These are phyloP conservation scores for Eucalyptus globulus DNA, from an alignment of 345 rosid species.

Conservation along the genomic window DNA sequence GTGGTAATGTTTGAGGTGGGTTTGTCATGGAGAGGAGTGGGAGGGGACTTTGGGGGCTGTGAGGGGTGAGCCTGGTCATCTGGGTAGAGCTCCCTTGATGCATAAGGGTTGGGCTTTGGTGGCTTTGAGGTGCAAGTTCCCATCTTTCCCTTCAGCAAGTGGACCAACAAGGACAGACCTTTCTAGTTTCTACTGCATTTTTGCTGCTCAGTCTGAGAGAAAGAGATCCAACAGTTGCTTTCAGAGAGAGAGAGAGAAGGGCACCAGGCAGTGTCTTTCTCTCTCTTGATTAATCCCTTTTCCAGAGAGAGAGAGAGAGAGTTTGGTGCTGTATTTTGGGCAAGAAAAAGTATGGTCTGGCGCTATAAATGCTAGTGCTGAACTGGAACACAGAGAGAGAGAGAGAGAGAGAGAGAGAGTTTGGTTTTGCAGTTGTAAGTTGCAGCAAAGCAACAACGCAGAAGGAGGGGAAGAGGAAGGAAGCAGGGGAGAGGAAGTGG, in stretches of 20 bases:
- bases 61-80: constrained; percentile 15
- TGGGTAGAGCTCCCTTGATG: constrained; percentile 9
- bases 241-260: not conserved
- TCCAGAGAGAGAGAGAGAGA: not conserved
- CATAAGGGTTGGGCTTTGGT: constrained; percentile 56
- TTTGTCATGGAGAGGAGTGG: constrained; percentile 4
- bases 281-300: not conserved
- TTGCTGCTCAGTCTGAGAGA: not conserved
- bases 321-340: not conserved
- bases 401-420: not conserved
- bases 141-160: constrained; percentile 11
- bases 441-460: not conserved
- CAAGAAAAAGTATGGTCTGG: not conserved
- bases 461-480: not conserved
- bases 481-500: not conserved
- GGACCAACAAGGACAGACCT: not conserved
- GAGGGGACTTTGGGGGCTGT: constrained; percentile 5
- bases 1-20: not conserved
- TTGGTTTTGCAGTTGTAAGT: not conserved
- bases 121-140: constrained; percentile 74
- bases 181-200: not conserved
- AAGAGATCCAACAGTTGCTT: not conserved
- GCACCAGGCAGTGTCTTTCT: not conserved
- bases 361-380: not conserved
- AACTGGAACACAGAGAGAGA: not conserved